Evolutionary conservation across 2,329 filamentous ascomycete species (phyloP).

Genomic region (Colletotrichum sp.): DNA sequence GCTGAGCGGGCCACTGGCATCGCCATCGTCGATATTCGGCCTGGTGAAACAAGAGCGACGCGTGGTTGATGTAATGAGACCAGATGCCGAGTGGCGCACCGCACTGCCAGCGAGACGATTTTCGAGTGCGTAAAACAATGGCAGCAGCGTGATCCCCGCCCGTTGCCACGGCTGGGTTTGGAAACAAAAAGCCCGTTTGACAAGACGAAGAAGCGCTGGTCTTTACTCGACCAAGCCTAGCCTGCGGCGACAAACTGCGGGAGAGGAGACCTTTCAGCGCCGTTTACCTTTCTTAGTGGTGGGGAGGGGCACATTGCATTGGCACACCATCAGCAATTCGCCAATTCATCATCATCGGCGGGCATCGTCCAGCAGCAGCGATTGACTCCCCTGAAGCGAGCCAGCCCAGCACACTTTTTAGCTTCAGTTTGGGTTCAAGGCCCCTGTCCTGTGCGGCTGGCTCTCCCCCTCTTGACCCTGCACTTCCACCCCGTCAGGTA

Average conservation of each 20-base stretch:
- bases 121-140: neutral
- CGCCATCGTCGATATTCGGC: neutral
- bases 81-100: constrained; percentile 5
- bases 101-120: neutral
- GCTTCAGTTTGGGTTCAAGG: neutral
- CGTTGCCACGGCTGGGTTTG: neutral
- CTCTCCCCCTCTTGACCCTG: neutral
- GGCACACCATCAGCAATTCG: constrained; percentile 11
- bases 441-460: constrained; percentile 15
- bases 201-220: neutral
- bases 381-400: constrained; percentile 14
- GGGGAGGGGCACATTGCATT: neutral
- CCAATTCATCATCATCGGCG: constrained; percentile 6
- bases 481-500: neutral
- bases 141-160: neutral
- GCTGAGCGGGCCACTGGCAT: neutral
- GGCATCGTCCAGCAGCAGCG: neutral
- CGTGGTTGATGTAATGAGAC: neutral
- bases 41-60: neutral
- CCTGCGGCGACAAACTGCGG: neutral
- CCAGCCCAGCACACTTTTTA: neutral
- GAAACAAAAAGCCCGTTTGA: constrained; percentile 3
- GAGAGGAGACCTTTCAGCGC: neutral
- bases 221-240: constrained; percentile 11
- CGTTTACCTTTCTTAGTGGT: neutral